phyloP scores from a whole-genome alignment of 208 protist species.

The Acanthamoeba divionensis region DNA sequence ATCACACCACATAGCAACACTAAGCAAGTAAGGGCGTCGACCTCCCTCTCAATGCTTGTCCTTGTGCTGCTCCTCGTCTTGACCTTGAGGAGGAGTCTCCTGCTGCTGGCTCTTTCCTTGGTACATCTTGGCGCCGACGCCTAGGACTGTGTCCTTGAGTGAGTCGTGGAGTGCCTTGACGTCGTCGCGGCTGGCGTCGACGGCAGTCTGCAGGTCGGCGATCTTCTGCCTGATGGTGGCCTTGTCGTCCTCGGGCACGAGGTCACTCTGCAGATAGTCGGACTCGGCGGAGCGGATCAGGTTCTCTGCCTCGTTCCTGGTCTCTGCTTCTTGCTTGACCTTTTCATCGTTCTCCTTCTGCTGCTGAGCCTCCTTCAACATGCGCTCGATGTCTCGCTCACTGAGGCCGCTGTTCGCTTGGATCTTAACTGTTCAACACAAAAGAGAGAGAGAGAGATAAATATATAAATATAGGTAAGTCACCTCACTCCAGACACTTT shows the following conservation, averaged over 20 bases:
- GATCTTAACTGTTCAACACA: background rate
- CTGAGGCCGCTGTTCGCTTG: slow-evolving; percentile 89
- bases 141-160: slow-evolving; percentile 34
- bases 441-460: background rate
- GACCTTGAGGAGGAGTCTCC: no score
- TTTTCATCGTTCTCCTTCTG: slow-evolving; percentile 90
- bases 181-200: slow-evolving; percentile 7
- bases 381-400: slow-evolving; percentile 84
- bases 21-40: background rate
- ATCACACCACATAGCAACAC: background rate
- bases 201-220: background rate
- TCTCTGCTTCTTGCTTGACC: slow-evolving; percentile 88
- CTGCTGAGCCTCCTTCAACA: slow-evolving; percentile 85
- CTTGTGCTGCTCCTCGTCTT: background rate
- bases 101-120: no score
- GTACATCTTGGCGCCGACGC: slow-evolving; percentile 48
- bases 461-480: no score
- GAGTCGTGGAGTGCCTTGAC: background rate
- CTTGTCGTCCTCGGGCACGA: slow-evolving; percentile 46
- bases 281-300: slow-evolving; percentile 25
- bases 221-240: background rate
- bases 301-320: slow-evolving; percentile 91
- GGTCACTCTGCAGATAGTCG: slow-evolving; percentile 18
- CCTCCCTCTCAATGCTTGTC: background rate
- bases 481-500: no score